phyloP scores from a whole-genome alignment of 495 filamentous ascomycete species.

The Annulohypoxylon stygium region DNA sequence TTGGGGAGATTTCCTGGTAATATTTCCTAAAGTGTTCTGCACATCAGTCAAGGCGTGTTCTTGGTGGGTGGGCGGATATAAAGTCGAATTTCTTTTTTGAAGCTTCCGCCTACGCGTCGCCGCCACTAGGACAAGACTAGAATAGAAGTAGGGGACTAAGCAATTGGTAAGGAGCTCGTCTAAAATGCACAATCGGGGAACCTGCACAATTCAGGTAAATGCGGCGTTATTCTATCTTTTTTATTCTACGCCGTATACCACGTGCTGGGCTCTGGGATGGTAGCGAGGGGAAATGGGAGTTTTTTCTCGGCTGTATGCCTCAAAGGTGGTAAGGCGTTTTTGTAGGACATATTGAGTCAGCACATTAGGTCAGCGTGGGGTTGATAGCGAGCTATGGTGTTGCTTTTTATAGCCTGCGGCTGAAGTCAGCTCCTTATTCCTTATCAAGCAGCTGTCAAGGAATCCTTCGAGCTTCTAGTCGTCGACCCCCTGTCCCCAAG shows the following conservation, averaged over 20 bases:
- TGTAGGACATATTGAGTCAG: background rate
- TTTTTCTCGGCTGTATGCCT: background rate
- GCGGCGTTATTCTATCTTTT: background rate
- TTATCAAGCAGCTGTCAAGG: background rate
- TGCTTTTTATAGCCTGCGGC: slow-evolving; percentile 41
- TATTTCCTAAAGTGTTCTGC: background rate
- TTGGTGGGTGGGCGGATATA: background rate
- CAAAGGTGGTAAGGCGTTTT: background rate
- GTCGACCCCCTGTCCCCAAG: background rate
- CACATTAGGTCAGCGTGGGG: slow-evolving; percentile 4
- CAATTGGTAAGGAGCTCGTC: slow-evolving; percentile 3
- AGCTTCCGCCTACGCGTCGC: background rate
- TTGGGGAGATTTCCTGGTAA: background rate
- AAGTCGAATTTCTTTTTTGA: background rate
- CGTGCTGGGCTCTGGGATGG: background rate
- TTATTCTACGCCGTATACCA: background rate
- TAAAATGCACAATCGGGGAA: background rate
- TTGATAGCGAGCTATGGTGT: slow-evolving; percentile 8
- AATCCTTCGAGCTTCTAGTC: background rate
- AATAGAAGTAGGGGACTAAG: slow-evolving; percentile 14
- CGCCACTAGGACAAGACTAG: slow-evolving; percentile 5
- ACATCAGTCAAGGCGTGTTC: background rate
- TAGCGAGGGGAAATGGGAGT: background rate
- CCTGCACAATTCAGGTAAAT: background rate
- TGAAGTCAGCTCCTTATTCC: slow-evolving; percentile 26